Percentiles rank a stretch among this genome's conserved stretches.
These are phyloP conservation scores for Acanthamoeba rhysodes DNA, from an alignment of 208 protist genomes.

Conservation along the genomic window DNA sequence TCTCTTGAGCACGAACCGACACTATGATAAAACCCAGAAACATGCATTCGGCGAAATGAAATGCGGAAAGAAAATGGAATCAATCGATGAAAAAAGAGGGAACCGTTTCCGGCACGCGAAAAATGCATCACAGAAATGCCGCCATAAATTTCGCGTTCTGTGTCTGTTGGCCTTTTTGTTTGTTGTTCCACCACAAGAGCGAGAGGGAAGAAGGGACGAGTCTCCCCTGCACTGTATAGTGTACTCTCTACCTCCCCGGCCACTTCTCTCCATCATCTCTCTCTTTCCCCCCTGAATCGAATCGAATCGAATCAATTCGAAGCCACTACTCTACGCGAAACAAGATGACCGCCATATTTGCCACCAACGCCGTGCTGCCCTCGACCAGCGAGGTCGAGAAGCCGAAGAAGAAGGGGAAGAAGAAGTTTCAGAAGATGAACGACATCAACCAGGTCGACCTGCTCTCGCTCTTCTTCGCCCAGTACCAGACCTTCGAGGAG, in stretches of 20 bases:
- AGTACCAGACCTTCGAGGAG: constrained; percentile 55
- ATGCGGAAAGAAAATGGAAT: not conserved
- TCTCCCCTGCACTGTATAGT: no score
- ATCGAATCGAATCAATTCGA: no score
- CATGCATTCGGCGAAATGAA: not conserved
- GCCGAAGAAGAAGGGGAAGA: not conserved
- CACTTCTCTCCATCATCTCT: no score
- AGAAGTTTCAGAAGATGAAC: not conserved
- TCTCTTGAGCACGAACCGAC: no score
- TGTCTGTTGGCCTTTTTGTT: not conserved
- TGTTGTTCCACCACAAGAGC: not conserved
- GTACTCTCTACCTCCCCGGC: no score
- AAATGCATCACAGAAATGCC: not conserved
- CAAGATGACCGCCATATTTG: no score
- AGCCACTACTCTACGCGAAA: no score
- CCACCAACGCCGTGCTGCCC: not conserved
- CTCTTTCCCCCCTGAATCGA: no score
- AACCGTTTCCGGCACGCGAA: not conserved
- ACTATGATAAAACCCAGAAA: no score
- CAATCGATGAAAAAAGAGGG: not conserved
- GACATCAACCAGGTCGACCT: not conserved
- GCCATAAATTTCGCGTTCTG: not conserved
- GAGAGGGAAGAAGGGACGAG: not conserved
- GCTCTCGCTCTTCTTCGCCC: constrained; percentile 48
- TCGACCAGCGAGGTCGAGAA: not conserved